phyloP scores from a whole-genome alignment of 2,329 filamentous ascomycete genomes.

The Cladophialophora carrionii region DNA sequence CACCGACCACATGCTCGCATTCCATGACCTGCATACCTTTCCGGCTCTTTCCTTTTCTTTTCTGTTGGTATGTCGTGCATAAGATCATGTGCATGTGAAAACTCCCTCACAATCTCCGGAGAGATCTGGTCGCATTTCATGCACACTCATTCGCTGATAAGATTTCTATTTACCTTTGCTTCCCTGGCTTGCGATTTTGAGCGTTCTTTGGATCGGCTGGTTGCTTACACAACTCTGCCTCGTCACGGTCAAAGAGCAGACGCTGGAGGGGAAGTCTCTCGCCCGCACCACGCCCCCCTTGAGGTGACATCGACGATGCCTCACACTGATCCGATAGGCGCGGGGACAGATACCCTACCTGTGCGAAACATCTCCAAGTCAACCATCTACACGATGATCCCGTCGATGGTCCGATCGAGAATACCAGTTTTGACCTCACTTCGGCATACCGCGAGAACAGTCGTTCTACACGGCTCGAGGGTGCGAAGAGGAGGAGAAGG shows the following conservation, averaged over 20 bases:
- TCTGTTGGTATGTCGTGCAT: conserved; percentile 21
- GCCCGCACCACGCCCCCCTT: neutral
- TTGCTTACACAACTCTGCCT: neutral
- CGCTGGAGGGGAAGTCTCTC: neutral
- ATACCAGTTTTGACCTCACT: conserved; percentile 32
- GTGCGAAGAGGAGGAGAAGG: conserved; percentile 20
- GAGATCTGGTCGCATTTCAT: neutral
- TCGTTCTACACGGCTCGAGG: conserved; percentile 16
- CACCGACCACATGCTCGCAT: conserved; percentile 2
- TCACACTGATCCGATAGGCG: neutral
- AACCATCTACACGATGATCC: conserved; percentile 33
- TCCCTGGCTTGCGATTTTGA: neutral
- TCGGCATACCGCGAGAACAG: conserved; percentile 25
- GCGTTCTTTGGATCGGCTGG: neutral
- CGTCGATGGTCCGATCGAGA: conserved; percentile 29
- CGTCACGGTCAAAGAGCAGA: neutral
- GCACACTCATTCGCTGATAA: neutral
- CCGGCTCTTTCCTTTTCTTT: neutral
- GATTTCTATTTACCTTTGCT: neutral
- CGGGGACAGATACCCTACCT: neutral
- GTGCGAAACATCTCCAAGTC: conserved; percentile 19
- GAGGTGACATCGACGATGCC: neutral
- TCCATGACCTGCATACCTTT: neutral
- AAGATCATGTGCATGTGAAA: conserved; percentile 25
- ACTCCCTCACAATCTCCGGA: conserved; percentile 4